Evolutionary conservation across 805 yeast genomes (phyloP).

Genomic region (Ogataea pilisensis): DNA sequence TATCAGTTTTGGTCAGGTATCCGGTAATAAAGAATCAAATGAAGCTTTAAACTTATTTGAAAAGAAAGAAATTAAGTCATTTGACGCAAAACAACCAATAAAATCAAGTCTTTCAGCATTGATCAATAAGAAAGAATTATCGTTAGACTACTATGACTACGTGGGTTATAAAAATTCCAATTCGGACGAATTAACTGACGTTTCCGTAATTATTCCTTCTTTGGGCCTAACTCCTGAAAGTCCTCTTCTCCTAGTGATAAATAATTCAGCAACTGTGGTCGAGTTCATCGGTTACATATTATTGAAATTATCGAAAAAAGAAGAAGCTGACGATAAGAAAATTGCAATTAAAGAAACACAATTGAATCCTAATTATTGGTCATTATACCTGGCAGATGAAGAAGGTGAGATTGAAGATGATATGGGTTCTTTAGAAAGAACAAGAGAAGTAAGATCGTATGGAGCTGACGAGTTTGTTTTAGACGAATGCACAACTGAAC

Average conservation of each 20-base stretch:
- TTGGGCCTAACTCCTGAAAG: constrained; percentile 6
- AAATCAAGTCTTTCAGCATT: constrained; percentile 40
- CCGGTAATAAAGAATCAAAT: neutral
- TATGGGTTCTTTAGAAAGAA: constrained; percentile 81
- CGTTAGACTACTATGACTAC: constrained; percentile 36
- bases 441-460: constrained; percentile 60
- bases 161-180: constrained; percentile 16
- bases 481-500: constrained; percentile 51
- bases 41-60: neutral
- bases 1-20: neutral
- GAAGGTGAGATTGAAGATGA: constrained; percentile 92
- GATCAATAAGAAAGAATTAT: constrained; percentile 40
- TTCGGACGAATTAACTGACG: constrained; percentile 6
- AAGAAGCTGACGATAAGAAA: neutral
- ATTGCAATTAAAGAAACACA: constrained; percentile 5
- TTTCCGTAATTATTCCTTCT: constrained; percentile 20
- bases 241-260: constrained; percentile 24
- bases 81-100: neutral
- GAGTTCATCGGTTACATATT: constrained; percentile 54
- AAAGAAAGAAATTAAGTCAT: neutral
- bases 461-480: constrained; percentile 81
- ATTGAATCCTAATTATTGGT: constrained; percentile 68
- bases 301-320: constrained; percentile 26
- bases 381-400: constrained; percentile 80
- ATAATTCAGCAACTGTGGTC: constrained; percentile 40